Base-by-base conservation (phyloP, 2,329 filamentous ascomycete species). In the Colletotrichum navitas region DNA sequence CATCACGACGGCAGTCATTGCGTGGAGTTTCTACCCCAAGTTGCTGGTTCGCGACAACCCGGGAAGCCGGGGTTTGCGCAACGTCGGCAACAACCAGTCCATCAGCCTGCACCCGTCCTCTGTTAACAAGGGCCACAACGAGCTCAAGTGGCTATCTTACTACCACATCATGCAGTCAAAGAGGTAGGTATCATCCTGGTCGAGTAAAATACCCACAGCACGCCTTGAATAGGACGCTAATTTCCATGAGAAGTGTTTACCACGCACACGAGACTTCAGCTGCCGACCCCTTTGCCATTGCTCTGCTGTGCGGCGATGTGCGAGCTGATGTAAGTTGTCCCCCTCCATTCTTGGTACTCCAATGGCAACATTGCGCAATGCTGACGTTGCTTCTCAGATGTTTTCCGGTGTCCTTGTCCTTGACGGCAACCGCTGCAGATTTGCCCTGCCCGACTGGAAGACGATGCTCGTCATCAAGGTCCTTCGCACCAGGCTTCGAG, bases 81-180 rank as follows among this genome's bases (percentile, higher is more conserved):
- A 98, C 75, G 91, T 98, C 71, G 91, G 93, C 63, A 98, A 97
- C 83, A 98, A 97, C 79, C 95, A 98, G 80, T 88, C 89, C 55
- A 94, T 99, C 76, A 94, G 91, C 68, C 84, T 99, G 26, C 94
- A 97, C 75, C 93, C 94, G 0, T 93, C 92, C 0, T 97, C 94
- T 1, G 93, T 99, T 75, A 98, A 98, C 80, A 94, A 94, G 78
- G 88, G 86, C 10, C 85, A 85, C 71, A 84, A 86, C 58, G 89
- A 90, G 51, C 84, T 94, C 49, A 92, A 91, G 77, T 98, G 94
- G 90, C 84, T 99, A 55, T 96, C 93, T 0, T 99, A 97, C 80
- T 98, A 98, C 83, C 93, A 97, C 80, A 97, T 98, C 74, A 97
- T 98, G 94, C 95, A 98, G 80, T 92, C 93, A 3, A 94, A 92